A percentile compares a stretch with the other conserved stretches of the same genome.
phyloP scores from a whole-genome alignment of 208 protist species.

The Trypanosoma mega region DNA sequence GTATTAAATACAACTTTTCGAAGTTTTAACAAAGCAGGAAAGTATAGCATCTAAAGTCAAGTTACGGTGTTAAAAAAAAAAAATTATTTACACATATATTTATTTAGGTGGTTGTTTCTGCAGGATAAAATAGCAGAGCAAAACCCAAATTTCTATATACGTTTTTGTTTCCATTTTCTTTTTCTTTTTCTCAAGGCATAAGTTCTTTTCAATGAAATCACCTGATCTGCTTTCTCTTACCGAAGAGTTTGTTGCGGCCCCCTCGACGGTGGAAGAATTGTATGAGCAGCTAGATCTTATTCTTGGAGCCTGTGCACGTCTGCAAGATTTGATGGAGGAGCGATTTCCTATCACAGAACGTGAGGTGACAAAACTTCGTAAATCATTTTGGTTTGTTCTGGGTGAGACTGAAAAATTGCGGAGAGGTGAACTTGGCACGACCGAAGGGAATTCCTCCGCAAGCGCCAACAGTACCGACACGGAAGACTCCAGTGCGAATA shows the following conservation, averaged over 20 bases:
- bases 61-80: no score
- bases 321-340: slow-evolving; percentile 42
- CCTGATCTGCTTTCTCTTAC: not conserved
- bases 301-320: slow-evolving; percentile 40
- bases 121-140: no score
- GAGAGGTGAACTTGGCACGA: slow-evolving; percentile 1
- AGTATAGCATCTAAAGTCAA: no score
- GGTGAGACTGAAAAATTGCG: slow-evolving; percentile 34
- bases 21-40: no score
- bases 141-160: no score
- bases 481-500: not conserved
- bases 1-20: no score
- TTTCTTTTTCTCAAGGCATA: no score
- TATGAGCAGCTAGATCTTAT: slow-evolving; percentile 55
- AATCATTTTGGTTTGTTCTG: slow-evolving; percentile 50
- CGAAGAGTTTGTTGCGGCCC: not conserved
- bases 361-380: slow-evolving; percentile 56
- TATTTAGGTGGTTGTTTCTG: no score
- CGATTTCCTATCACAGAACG: slow-evolving; percentile 38
- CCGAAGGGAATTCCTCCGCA: not conserved
- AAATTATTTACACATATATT: no score
- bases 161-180: no score
- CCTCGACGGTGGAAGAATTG: slow-evolving; percentile 36
- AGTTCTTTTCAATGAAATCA: no score
- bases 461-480: not conserved